These are phyloP conservation scores for Talaromyces atroroseus DNA, from an alignment of 2,329 filamentous ascomycete species.

Conservation along the genomic window DNA sequence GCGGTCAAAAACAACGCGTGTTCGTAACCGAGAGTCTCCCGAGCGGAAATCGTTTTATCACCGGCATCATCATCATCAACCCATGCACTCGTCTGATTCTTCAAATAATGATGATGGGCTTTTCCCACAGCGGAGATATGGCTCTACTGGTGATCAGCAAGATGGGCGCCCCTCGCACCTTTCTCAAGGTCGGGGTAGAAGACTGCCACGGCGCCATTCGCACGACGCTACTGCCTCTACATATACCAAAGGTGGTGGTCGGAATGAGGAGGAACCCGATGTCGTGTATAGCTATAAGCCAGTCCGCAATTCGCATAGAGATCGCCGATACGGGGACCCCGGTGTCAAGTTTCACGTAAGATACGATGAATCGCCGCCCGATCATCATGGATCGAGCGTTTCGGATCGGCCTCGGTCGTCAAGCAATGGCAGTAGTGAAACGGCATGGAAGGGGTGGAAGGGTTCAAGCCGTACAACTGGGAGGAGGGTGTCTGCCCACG, in stretches of 20 bases:
- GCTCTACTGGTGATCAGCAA: conserved; percentile 16
- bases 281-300: background rate
- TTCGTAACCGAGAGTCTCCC: conserved; percentile 10
- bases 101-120: conserved; percentile 22
- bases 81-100: conserved; percentile 19
- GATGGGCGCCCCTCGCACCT: conserved; percentile 20
- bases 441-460: conserved; percentile 15
- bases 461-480: conserved; percentile 16
- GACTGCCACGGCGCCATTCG: conserved; percentile 29
- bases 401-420: conserved; percentile 20
- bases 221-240: conserved; percentile 24
- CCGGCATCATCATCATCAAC: background rate
- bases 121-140: conserved; percentile 9
- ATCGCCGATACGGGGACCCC: conserved; percentile 3
- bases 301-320: background rate
- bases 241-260: conserved; percentile 3
- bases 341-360: conserved; percentile 23
- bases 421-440: conserved; percentile 15
- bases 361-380: conserved; percentile 22
- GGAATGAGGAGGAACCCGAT: background rate
- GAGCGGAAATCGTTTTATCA: conserved; percentile 15
- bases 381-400: conserved; percentile 20
- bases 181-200: conserved; percentile 21
- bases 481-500: conserved; percentile 4
- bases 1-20: conserved; percentile 18